These are phyloP conservation scores for Trebouxia sp. DNA, from an alignment of 139 green algal species.

Conservation along the genomic window DNA sequence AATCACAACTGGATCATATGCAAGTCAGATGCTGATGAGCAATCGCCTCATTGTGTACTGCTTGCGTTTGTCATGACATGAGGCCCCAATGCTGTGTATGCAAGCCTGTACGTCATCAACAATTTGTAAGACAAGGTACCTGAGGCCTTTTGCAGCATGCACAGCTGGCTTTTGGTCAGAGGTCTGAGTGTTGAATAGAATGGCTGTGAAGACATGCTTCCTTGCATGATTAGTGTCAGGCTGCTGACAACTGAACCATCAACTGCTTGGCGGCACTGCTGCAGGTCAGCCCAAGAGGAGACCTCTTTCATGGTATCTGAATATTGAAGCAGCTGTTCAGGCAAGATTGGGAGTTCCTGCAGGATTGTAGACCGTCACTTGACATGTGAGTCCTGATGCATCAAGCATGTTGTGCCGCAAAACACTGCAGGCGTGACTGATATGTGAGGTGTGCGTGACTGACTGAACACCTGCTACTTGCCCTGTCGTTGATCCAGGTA, in stretches of 20 bases:
- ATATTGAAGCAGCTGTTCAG: not conserved
- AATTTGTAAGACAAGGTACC: not conserved
- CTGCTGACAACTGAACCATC: not conserved
- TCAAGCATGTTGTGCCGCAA: too few relatives aligned
- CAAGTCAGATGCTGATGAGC: too few relatives aligned
- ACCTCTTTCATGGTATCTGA: not conserved
- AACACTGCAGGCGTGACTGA: too few relatives aligned
- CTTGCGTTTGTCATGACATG: too few relatives aligned
- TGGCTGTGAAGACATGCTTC: not conserved
- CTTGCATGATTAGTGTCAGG: constrained; percentile 20
- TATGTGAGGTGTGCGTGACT: too few relatives aligned
- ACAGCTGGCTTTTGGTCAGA: not conserved
- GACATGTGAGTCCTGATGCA: not conserved
- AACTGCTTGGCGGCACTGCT: constrained; percentile 18
- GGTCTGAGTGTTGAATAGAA: not conserved
- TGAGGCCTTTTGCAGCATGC: not conserved
- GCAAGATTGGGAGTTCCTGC: not conserved
- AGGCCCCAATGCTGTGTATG: too few relatives aligned
- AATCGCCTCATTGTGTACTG: too few relatives aligned
- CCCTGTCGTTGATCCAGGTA: too few relatives aligned
- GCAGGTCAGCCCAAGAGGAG: not conserved
- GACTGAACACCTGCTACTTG: too few relatives aligned
- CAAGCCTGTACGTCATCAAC: not conserved
- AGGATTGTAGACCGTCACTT: not conserved
- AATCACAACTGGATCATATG: too few relatives aligned